Evolutionary conservation across 23 red algal species (phyloP).

Genomic region (Gracilaria domingensis): DNA sequence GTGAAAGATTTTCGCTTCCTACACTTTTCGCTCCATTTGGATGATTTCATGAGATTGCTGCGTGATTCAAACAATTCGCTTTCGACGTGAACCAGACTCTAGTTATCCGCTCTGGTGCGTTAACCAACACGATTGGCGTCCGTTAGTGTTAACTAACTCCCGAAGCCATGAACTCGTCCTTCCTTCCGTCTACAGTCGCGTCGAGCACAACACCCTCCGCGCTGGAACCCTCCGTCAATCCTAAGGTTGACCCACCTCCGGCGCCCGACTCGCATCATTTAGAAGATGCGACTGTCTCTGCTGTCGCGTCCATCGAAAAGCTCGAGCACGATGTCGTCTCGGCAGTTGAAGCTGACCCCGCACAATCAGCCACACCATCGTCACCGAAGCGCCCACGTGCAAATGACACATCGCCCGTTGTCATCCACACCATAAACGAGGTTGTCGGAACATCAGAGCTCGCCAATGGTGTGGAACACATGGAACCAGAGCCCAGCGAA

Average conservation of each 20-base stretch:
- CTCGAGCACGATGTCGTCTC: slow-evolving; percentile 15
- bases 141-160: too few relatives aligned
- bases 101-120: too few relatives aligned
- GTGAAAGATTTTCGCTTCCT: too few relatives aligned
- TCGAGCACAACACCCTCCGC: background rate
- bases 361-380: background rate
- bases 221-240: background rate
- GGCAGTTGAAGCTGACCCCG: background rate
- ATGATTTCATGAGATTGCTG: too few relatives aligned
- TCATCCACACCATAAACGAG: slow-evolving; percentile 22
- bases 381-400: slow-evolving; percentile 15
- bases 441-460: slow-evolving; percentile 18
- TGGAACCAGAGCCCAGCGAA: background rate
- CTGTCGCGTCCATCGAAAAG: slow-evolving; percentile 15
- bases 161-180: slow-evolving; percentile 14
- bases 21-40: too few relatives aligned
- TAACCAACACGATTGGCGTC: too few relatives aligned
- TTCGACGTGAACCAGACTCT: too few relatives aligned
- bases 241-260: background rate
- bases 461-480: slow-evolving; percentile 12
- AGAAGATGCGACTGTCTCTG: background rate
- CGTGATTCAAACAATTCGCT: too few relatives aligned
- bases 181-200: slow-evolving; percentile 20
- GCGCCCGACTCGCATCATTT: background rate
- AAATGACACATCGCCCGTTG: background rate